phyloP scores from a whole-genome alignment of 345 rosid species.

The rapeseed (Brassica napus) region Da-Ae NC_063436.1:24743501-24744000 shows the following conservation, averaged over 20 bases:
- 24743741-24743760: conserved; percentile 1
- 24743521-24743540: conserved; percentile 36
- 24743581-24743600: conserved; percentile 37
- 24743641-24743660: conserved; percentile 9
- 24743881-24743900: not conserved
- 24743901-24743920: not conserved
- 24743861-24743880: not conserved
- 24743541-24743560: conserved; percentile 29
- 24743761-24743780: not conserved
- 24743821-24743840: not conserved
- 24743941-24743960: not conserved
- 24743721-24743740: conserved; percentile 19
- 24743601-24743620: conserved; percentile 35
- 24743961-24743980: conserved; percentile 4
- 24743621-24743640: conserved; percentile 38
- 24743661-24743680: conserved; percentile 10
- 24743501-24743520: conserved; percentile 32
- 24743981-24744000: conserved; percentile 2
- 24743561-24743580: conserved; percentile 38
- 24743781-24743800: not conserved
- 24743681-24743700: conserved; percentile 1
- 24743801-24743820: conserved; percentile 2
- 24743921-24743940: conserved; percentile 20
- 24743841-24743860: conserved; percentile 1
- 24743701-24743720: not conserved